Evolutionary conservation across 1,139 yeast species (phyloP).

Genomic region (Yamadazyma oceani): DNA sequence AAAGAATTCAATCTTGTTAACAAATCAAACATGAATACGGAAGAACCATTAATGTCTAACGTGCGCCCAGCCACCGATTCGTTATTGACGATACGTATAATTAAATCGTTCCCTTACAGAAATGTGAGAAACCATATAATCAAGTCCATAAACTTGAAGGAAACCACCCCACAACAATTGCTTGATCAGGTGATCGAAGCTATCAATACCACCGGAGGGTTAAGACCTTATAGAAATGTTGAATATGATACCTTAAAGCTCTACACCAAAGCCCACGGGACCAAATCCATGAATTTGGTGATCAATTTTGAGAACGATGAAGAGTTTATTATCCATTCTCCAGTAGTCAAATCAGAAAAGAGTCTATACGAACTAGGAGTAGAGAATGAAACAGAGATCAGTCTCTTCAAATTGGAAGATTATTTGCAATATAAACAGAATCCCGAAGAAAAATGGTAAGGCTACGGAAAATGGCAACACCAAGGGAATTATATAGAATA

Average conservation of each 20-base stretch:
- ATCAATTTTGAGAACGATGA: constrained; percentile 77
- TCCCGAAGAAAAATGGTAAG: constrained; percentile 96
- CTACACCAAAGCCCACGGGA: constrained; percentile 92
- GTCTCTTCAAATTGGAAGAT: constrained; percentile 67
- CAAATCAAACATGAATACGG: constrained; percentile 26
- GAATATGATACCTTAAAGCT: constrained; percentile 75
- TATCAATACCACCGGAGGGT: constrained; percentile 65
- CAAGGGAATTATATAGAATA: too few relatives aligned
- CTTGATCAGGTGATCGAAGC: constrained; percentile 44
- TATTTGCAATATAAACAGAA: constrained; percentile 70
- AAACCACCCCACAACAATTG: constrained; percentile 65
- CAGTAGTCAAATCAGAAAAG: constrained; percentile 31
- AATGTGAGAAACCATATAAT: constrained; percentile 82
- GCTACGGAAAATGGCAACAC: too few relatives aligned
- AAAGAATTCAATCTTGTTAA: too few relatives aligned
- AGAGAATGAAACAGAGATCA: constrained; percentile 88
- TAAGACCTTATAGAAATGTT: constrained; percentile 83
- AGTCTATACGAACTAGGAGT: constrained; percentile 67
- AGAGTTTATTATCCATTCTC: constrained; percentile 55
- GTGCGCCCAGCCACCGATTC: constrained; percentile 71
- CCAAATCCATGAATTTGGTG: constrained; percentile 89
- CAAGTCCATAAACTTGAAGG: constrained; percentile 68
- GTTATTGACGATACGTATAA: constrained; percentile 76
- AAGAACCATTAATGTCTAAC: constrained; percentile 66
- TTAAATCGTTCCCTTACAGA: constrained; percentile 90